phyloP scores from a whole-genome alignment of 1,284 basidiomycete species.

The Microbotryum intermedium region DNA sequence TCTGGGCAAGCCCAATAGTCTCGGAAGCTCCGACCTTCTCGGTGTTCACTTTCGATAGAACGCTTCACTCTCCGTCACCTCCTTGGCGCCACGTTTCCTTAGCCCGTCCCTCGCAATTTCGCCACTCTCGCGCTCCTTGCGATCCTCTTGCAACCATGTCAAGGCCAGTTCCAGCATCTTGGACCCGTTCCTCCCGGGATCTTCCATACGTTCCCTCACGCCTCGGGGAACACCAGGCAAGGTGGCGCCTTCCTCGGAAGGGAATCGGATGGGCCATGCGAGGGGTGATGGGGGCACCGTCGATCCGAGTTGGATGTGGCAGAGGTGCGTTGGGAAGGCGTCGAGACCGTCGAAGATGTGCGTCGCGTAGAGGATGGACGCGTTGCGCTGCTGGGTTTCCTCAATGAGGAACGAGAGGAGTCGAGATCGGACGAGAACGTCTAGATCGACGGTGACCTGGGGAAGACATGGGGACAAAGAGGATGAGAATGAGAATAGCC shows the following conservation, averaged over 20 bases:
- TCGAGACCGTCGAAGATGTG: slow-evolving; percentile 90
- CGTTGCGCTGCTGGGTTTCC: slow-evolving; percentile 70
- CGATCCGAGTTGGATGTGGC: slow-evolving; percentile 74
- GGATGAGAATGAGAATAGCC: neutral
- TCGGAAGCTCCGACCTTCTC: neutral
- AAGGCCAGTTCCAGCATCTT: slow-evolving; percentile 64
- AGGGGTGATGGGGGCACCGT: slow-evolving; percentile 56
- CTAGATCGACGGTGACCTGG: slow-evolving; percentile 92
- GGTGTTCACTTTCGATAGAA: slow-evolving; percentile 72
- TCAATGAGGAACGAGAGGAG: slow-evolving; percentile 76
- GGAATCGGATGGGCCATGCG: slow-evolving; percentile 52
- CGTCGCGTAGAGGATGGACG: slow-evolving; percentile 90
- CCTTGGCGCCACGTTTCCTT: slow-evolving; percentile 60
- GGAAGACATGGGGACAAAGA: neutral
- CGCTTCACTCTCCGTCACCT: slow-evolving; percentile 63
- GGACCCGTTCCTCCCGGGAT: slow-evolving; percentile 38
- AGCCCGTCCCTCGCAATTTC: slow-evolving; percentile 39
- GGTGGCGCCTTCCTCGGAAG: slow-evolving; percentile 16
- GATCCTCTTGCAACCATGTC: slow-evolving; percentile 76
- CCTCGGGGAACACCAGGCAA: slow-evolving; percentile 19
- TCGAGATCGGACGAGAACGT: slow-evolving; percentile 88
- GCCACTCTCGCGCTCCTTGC: slow-evolving; percentile 52
- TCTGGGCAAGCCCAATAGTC: too few relatives aligned
- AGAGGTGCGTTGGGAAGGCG: slow-evolving; percentile 78
- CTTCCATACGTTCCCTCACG: slow-evolving; percentile 28